phyloP scores from a whole-genome alignment of 371 early-diverging fungal genomes.

The Mucor sp. region DNA sequence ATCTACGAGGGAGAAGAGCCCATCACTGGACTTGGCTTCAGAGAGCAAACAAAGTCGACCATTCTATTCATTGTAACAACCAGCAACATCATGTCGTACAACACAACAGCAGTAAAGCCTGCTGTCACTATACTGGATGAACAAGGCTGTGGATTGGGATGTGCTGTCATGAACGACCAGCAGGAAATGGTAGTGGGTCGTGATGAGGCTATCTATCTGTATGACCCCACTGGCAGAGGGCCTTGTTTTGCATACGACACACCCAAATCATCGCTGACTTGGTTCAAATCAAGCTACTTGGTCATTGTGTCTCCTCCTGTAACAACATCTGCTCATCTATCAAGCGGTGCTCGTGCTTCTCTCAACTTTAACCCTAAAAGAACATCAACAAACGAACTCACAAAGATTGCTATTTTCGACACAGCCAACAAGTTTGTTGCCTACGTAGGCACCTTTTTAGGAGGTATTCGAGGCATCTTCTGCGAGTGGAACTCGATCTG shows the following conservation, averaged over 20 bases:
- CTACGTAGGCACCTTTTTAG: conserved; percentile 72
- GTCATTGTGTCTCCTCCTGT: conserved; percentile 73
- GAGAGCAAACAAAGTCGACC: conserved; percentile 69
- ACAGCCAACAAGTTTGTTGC: conserved; percentile 90
- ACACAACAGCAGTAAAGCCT: conserved; percentile 61
- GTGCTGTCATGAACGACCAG: conserved; percentile 72
- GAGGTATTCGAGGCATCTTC: conserved; percentile 68
- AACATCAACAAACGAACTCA: conserved; percentile 44
- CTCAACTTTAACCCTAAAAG: conserved; percentile 32
- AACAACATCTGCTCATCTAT: conserved; percentile 47
- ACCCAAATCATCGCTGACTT: conserved; percentile 72
- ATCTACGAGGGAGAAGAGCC: conserved; percentile 85
- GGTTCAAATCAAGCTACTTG: conserved; percentile 77
- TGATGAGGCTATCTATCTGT: conserved; percentile 92
- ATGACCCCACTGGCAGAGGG: conserved; percentile 89
- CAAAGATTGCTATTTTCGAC: conserved; percentile 88
- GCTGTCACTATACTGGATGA: conserved; percentile 72
- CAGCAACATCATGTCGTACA: conserved; percentile 66
- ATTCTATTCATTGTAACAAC: conserved; percentile 78
- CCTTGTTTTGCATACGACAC: conserved; percentile 92
- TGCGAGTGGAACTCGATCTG: conserved; percentile 93
- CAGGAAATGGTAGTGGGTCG: conserved; percentile 85
- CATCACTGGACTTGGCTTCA: conserved; percentile 83
- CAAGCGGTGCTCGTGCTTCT: conserved; percentile 34
- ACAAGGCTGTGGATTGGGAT: conserved; percentile 81